These are phyloP conservation scores for Aspergillus quadricinctus DNA, from an alignment of 2,329 filamentous ascomycete genomes.

Conservation along the genomic window DNA sequence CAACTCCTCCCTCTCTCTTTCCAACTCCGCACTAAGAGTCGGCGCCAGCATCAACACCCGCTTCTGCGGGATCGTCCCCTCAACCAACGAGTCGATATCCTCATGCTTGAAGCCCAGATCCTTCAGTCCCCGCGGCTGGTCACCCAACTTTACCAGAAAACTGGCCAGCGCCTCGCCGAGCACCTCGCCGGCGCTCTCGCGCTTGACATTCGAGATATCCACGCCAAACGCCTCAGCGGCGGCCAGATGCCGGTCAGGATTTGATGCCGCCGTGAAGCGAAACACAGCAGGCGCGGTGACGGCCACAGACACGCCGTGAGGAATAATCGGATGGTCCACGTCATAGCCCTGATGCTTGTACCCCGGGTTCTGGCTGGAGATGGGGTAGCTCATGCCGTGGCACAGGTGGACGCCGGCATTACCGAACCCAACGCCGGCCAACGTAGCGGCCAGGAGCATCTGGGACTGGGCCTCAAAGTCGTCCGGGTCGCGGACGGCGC, in stretches of 20 bases:
- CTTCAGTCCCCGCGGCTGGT: slow-evolving; percentile 83
- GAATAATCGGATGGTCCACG: slow-evolving; percentile 73
- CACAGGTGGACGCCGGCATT: slow-evolving; percentile 93
- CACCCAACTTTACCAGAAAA: slow-evolving; percentile 79
- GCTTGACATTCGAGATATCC: slow-evolving; percentile 81
- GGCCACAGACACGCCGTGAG: slow-evolving; percentile 91
- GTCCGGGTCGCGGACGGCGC: slow-evolving; percentile 80
- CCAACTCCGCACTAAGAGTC: slow-evolving; percentile 65
- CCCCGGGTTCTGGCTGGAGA: slow-evolving; percentile 88
- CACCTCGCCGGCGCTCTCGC: slow-evolving; percentile 83
- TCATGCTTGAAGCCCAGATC: slow-evolving; percentile 71
- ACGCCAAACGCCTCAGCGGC: slow-evolving; percentile 90
- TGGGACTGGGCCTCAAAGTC: slow-evolving; percentile 89
- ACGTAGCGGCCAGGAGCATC: slow-evolving; percentile 90
- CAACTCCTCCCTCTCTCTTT: slow-evolving; percentile 68
- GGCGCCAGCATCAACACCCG: slow-evolving; percentile 90
- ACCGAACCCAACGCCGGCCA: slow-evolving; percentile 94
- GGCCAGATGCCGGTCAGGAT: slow-evolving; percentile 84
- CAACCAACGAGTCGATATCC: slow-evolving; percentile 78
- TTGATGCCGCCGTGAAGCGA: slow-evolving; percentile 84
- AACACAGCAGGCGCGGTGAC: slow-evolving; percentile 93
- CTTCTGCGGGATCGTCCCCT: slow-evolving; percentile 89
- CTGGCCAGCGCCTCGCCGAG: slow-evolving; percentile 74
- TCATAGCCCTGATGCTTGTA: slow-evolving; percentile 88
- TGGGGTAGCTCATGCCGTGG: slow-evolving; percentile 94